Evolutionary conservation across 2,329 filamentous ascomycete genomes (phyloP).

Genomic region (Sarocladium brachiariae): DNA sequence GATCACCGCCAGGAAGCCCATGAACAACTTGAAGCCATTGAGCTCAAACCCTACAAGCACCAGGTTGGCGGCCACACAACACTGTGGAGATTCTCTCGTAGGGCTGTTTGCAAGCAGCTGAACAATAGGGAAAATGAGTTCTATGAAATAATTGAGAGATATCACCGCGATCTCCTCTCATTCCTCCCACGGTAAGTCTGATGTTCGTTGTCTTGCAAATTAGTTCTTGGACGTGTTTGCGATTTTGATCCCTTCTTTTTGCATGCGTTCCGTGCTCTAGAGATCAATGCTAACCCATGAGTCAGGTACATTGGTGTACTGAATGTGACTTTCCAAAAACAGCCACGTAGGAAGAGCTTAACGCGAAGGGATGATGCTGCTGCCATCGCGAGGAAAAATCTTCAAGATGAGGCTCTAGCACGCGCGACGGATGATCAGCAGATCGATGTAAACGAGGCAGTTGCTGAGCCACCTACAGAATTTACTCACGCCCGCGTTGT

Average conservation of each 20-base stretch:
- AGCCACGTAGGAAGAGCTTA: constrained; percentile 57
- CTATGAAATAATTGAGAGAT: constrained; percentile 89
- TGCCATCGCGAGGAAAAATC: constrained; percentile 28
- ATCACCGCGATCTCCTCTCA: constrained; percentile 80
- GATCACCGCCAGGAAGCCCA: constrained; percentile 36
- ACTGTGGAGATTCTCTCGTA: constrained; percentile 88
- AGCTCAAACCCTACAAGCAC: constrained; percentile 93
- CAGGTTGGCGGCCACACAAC: constrained; percentile 97
- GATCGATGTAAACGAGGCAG: constrained; percentile 13
- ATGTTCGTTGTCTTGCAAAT: neutral
- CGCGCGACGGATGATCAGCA: neutral
- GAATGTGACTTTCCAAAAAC: constrained; percentile 91
- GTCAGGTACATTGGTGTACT: constrained; percentile 89
- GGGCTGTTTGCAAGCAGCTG: constrained; percentile 95
- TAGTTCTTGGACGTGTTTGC: constrained; percentile 11
- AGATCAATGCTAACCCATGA: neutral
- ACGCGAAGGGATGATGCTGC: constrained; percentile 42
- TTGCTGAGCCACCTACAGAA: constrained; percentile 15
- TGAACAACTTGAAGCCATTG: constrained; percentile 72
- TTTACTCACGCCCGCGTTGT: constrained; percentile 36
- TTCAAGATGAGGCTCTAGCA: constrained; percentile 20
- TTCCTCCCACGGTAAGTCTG: constrained; percentile 74
- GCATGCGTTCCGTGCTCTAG: neutral
- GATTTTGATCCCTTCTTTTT: constrained; percentile 5
- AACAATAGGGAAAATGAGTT: constrained; percentile 99